Conservation (phyloP, 129 eudicot genomes). For the Flaveria robusta region DNA sequence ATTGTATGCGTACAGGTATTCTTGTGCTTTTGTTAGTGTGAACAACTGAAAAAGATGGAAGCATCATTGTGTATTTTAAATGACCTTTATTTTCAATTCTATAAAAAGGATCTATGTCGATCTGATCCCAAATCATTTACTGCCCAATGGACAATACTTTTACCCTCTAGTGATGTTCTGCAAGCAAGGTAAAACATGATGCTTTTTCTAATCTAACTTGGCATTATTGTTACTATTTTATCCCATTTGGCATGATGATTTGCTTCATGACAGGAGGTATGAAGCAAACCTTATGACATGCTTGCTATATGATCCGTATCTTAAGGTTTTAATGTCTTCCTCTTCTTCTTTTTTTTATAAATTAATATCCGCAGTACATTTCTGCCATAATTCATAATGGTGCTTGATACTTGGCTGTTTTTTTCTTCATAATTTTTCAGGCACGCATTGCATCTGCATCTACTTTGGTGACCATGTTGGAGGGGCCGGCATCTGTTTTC, state of each 20-base stretch:
- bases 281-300: conserved; percentile 87
- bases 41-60: conserved; percentile 6
- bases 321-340: conserved; percentile 53
- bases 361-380: not conserved
- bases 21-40: conserved; percentile 1
- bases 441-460: conserved; percentile 83
- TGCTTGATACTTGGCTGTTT: not conserved
- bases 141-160: conserved; percentile 85
- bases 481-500: conserved; percentile 78
- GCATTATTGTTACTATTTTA: not conserved
- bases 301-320: conserved; percentile 83
- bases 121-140: conserved; percentile 79
- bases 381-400: not conserved
- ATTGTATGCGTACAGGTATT: conserved; percentile 88
- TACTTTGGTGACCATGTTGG: conserved; percentile 77
- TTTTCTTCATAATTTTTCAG: conserved; percentile 37
- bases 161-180: conserved; percentile 91
- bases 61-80: conserved; percentile 1
- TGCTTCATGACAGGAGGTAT: conserved; percentile 58
- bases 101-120: conserved; percentile 82
- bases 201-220: conserved; percentile 8
- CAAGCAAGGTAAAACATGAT: conserved; percentile 68
- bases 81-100: conserved; percentile 29
- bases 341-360: not conserved
- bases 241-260: conserved; percentile 13